A percentile compares a stretch with the other conserved stretches of the same genome.
Conservation (phyloP, 169 alveolate species). For the Plasmodium malariae region DNA sequence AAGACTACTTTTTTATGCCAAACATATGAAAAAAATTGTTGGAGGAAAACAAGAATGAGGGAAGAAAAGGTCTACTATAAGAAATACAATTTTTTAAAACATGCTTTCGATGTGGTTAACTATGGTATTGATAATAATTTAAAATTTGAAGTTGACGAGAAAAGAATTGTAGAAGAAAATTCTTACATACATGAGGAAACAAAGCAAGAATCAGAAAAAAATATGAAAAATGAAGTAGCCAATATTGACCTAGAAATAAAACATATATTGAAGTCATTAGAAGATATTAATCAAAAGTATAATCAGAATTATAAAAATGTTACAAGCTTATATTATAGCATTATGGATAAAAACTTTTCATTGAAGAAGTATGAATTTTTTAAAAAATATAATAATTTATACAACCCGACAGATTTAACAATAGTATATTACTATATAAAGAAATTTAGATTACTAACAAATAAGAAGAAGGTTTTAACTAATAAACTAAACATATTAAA, state of each 20-base stretch:
- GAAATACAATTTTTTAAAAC: conserved; percentile 71
- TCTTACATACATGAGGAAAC: conserved; percentile 47
- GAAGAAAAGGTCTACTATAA: conserved; percentile 76
- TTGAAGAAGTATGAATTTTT: conserved; percentile 62
- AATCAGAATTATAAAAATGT: conserved; percentile 56
- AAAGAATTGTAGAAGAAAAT: conserved; percentile 59
- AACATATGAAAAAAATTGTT: conserved; percentile 75
- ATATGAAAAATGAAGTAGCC: conserved; percentile 35
- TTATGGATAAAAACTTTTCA: conserved; percentile 57
- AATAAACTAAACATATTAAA: conserved; percentile 41
- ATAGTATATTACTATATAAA: conserved; percentile 65
- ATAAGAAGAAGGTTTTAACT: conserved; percentile 44
- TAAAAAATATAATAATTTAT: conserved; percentile 58
- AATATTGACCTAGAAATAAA: conserved; percentile 32
- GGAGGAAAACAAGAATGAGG: conserved; percentile 75
- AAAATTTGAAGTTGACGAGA: conserved; percentile 64
- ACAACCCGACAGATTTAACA: conserved; percentile 47
- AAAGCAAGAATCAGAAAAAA: conserved; percentile 32
- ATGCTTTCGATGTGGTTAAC: conserved; percentile 69
- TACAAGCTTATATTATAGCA: conserved; percentile 40
- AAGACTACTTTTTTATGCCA: conserved; percentile 71
- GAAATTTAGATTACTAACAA: conserved; percentile 58
- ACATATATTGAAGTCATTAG: conserved; percentile 42
- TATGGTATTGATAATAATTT: conserved; percentile 71
- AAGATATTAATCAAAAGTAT: conserved; percentile 43